Evolutionary conservation across 164 flowering plant genomes (phyloP).

Genomic region (Tetrastigma voinierianum): DNA sequence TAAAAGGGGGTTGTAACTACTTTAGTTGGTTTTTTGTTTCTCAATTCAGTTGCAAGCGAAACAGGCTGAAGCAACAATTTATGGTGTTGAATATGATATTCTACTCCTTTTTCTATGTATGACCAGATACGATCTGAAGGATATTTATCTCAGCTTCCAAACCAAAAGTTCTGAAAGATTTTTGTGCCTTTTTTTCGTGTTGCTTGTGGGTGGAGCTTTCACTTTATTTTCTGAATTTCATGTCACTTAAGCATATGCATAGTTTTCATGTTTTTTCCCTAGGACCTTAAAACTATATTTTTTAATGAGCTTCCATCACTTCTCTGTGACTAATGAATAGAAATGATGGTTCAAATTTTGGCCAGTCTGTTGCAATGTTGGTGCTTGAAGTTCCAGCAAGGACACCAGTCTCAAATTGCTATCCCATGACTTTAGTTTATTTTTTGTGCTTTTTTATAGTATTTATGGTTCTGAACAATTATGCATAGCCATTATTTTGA

Average conservation of each 20-base stretch:
- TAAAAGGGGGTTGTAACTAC: too few relatives aligned
- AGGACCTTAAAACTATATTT: not conserved
- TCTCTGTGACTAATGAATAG: not conserved
- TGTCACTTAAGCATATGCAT: too few relatives aligned
- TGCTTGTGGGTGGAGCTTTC: too few relatives aligned
- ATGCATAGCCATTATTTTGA: too few relatives aligned
- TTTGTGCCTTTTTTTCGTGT: too few relatives aligned
- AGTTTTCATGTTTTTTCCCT: too few relatives aligned
- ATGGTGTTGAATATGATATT: not conserved
- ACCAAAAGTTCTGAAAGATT: not conserved
- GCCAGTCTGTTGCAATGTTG: not conserved
- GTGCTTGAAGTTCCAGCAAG: too few relatives aligned
- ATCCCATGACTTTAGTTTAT: not conserved
- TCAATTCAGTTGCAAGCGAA: not conserved
- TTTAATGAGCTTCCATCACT: not conserved
- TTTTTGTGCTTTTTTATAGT: not conserved
- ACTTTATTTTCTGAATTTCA: too few relatives aligned
- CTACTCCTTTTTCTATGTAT: too few relatives aligned
- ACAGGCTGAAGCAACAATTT: not conserved
- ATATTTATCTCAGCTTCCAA: not conserved
- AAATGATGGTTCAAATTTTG: not conserved
- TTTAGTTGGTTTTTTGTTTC: too few relatives aligned
- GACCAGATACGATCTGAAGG: too few relatives aligned
- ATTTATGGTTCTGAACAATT: not conserved
- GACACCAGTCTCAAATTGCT: not conserved